These are phyloP conservation scores for Pyrenophora tritici-repentis DNA, from an alignment of 2,329 filamentous ascomycete species.

Conservation along the genomic window DNA sequence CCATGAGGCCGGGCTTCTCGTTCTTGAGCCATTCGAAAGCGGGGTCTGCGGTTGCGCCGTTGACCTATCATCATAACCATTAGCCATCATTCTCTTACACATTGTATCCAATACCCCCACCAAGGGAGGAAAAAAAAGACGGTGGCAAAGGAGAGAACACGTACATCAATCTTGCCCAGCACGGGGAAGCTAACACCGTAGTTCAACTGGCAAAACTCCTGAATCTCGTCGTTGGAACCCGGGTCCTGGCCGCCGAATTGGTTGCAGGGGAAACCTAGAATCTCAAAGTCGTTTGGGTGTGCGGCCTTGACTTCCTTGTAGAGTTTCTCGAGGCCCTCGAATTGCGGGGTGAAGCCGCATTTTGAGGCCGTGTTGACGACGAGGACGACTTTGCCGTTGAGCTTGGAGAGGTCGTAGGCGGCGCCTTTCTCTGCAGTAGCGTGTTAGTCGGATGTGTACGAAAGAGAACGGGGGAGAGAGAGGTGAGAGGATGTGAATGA, in stretches of 20 bases:
- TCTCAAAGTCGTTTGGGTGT: slow-evolving; percentile 76
- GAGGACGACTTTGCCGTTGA: slow-evolving; percentile 91
- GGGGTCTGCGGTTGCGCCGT: slow-evolving; percentile 79
- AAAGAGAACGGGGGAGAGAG: background rate
- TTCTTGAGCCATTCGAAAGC: slow-evolving; percentile 76
- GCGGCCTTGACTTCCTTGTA: slow-evolving; percentile 76
- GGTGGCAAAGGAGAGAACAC: background rate
- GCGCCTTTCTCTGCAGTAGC: slow-evolving; percentile 70
- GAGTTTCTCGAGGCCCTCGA: slow-evolving; percentile 84
- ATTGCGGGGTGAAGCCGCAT: slow-evolving; percentile 98
- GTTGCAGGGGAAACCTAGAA: slow-evolving; percentile 98
- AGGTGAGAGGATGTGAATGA: background rate
- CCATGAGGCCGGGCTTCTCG: slow-evolving; percentile 79
- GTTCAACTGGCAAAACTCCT: slow-evolving; percentile 83
- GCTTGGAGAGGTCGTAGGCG: slow-evolving; percentile 69
- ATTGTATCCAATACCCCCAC: no score
- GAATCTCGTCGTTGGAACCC: slow-evolving; percentile 67
- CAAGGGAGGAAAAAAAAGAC: slow-evolving; percentile 4
- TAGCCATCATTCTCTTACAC: no score
- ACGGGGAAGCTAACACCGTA: slow-evolving; percentile 93
- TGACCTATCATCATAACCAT: slow-evolving; percentile 48
- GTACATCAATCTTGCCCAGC: slow-evolving; percentile 85
- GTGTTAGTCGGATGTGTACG: background rate
- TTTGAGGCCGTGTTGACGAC: slow-evolving; percentile 98
- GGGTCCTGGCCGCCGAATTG: slow-evolving; percentile 94